phyloP scores from a whole-genome alignment of 768 basidiomycete species.

The Phlebiopsis gigantea region DNA sequence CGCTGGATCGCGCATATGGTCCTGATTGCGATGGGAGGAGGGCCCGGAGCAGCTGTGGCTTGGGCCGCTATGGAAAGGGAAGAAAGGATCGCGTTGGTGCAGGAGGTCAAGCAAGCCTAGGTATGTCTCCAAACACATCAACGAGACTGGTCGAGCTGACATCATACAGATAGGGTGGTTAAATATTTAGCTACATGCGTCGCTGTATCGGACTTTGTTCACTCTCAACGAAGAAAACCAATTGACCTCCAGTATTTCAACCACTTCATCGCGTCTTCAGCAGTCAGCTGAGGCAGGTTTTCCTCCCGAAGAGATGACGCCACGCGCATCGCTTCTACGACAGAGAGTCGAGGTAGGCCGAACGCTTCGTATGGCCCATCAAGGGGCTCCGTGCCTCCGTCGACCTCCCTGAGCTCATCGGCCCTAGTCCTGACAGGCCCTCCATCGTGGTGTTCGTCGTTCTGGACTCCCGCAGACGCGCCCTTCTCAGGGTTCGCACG shows the following conservation, averaged over 20 bases:
- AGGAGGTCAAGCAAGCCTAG: background rate
- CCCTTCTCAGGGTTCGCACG: background rate
- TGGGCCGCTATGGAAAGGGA: conserved; percentile 12
- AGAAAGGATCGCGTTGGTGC: background rate
- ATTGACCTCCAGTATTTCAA: conserved; percentile 7
- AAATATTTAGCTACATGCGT: background rate
- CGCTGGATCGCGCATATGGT: conserved; percentile 1
- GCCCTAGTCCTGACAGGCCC: background rate
- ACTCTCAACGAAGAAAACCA: conserved; percentile 1
- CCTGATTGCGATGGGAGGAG: background rate
- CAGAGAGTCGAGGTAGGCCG: background rate
- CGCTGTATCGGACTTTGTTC: too few relatives aligned
- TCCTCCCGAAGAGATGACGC: background rate
- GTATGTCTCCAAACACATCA: background rate
- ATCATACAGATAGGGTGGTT: background rate
- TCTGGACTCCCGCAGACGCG: background rate
- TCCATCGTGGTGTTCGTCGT: background rate
- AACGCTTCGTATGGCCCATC: conserved; percentile 5
- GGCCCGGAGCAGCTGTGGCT: conserved; percentile 9
- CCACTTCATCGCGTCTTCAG: conserved; percentile 5
- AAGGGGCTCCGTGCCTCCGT: background rate
- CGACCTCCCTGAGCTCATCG: background rate
- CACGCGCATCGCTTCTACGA: background rate
- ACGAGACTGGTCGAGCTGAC: background rate
- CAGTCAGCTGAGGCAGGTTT: background rate